Conservation (phyloP, 208 protist species). For the Acanthamoeba lenticulata region DNA sequence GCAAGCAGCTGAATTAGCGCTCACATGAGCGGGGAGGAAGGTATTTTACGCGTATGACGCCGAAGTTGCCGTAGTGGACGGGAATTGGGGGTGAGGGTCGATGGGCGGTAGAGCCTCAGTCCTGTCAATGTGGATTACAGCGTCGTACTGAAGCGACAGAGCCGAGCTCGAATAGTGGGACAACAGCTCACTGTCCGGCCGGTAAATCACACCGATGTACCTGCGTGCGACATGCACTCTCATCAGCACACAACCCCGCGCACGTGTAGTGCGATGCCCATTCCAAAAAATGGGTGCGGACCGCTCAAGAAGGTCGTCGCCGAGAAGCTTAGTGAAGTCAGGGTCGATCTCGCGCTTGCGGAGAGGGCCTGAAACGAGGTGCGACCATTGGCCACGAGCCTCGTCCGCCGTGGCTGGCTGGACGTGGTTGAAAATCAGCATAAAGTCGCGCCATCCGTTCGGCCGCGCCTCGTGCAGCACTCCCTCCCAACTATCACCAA, state of each 20-base stretch:
- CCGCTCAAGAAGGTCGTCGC: background rate
- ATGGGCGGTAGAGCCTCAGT: constrained; percentile 50
- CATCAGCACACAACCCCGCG: background rate
- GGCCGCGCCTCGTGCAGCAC: background rate
- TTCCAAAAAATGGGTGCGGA: background rate
- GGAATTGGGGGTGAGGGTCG: constrained; percentile 24
- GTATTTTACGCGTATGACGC: background rate
- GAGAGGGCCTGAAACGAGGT: background rate
- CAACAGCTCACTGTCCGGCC: constrained; percentile 41
- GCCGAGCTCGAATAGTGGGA: constrained; percentile 57
- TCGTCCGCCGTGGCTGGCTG: background rate
- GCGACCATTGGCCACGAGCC: background rate
- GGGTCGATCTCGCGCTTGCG: background rate
- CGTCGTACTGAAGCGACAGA: constrained; percentile 61
- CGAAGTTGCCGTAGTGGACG: background rate
- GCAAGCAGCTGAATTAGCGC: background rate
- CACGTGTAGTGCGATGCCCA: background rate
- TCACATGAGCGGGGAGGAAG: too few relatives aligned
- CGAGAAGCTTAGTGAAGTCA: background rate
- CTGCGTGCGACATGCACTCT: background rate
- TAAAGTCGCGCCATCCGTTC: background rate
- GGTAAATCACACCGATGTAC: constrained; percentile 40
- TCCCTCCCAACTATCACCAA: background rate
- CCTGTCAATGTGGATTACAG: constrained; percentile 62
- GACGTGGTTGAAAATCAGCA: constrained; percentile 12